Conservation (phyloP, 2,329 filamentous ascomycete species). For the Penicillium freii region DNA sequence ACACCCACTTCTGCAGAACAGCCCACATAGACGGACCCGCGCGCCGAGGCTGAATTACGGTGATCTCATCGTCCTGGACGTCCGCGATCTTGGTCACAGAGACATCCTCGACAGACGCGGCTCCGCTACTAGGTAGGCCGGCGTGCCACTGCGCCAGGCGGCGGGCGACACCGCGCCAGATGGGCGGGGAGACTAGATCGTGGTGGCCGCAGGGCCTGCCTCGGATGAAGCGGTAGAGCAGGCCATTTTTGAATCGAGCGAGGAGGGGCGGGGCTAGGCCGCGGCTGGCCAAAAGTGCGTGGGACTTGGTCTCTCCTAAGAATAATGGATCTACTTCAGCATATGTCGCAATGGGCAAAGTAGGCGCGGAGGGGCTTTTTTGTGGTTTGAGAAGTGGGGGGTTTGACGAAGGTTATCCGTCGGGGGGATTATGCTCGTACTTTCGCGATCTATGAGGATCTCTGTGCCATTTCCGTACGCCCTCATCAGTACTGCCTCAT, state of each 20-base stretch:
- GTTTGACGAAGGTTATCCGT: background rate
- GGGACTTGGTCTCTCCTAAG: conserved; percentile 62
- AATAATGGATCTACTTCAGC: conserved; percentile 31
- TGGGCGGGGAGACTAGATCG: conserved; percentile 70
- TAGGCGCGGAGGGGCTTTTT: conserved; percentile 3
- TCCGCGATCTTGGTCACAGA: conserved; percentile 16
- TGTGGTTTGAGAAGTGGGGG: background rate
- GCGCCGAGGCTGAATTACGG: conserved; percentile 44
- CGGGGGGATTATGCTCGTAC: conserved; percentile 52
- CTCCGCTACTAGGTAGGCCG: conserved; percentile 56
- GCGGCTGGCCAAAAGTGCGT: conserved; percentile 80
- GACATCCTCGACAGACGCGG: conserved; percentile 26
- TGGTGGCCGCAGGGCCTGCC: conserved; percentile 76
- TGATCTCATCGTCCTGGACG: conserved; percentile 18
- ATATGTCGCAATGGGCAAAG: conserved; percentile 36
- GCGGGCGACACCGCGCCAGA: conserved; percentile 80
- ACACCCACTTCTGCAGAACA: conserved; percentile 93
- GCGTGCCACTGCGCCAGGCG: conserved; percentile 93
- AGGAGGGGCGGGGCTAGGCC: conserved; percentile 82
- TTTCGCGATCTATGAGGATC: conserved; percentile 90
- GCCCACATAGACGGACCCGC: conserved; percentile 88
- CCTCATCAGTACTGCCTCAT: conserved; percentile 80
- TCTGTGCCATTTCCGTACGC: conserved; percentile 95
- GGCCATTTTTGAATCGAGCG: conserved; percentile 91
- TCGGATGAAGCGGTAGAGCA: conserved; percentile 87